Evolutionary conservation across 495 filamentous ascomycete genomes (phyloP), one percentile per base, ranked within the genome.

Genomic region (Penicillium bialowiezense): DNA sequence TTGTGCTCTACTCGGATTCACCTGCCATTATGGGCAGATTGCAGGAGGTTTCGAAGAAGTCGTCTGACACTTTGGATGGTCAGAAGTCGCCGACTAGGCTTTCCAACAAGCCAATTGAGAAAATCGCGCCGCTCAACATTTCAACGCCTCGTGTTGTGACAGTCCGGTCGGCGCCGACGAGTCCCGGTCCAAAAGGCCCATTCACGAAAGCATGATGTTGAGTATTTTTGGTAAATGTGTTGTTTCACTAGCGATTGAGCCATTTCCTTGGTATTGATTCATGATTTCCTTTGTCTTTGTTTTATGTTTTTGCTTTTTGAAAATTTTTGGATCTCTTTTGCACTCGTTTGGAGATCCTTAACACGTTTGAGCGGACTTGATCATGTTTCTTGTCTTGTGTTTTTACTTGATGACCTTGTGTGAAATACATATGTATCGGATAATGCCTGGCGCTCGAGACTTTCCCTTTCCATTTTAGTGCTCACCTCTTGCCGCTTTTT

Each of bases 1-100:
- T 74, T 14, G 72, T 77, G 6, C 60, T 85, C 2, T 83, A 78
- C 53, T 77, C 75, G 5, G 73, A 82, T 52, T 80, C 76, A 5
- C 67, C 77, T 7, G 67, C 79, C 8, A 67, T 83, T 7, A 66
- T 80, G 52, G 73, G 66, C 3, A 68, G 79, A 9, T 61, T 62
- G 36, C 65, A 76, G 48, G 79, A 83, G 49, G 58, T 80, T 45
- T 65, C 70, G 2, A 72, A 68, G 51, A 67, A 59, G 40, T 67
- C 67, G 9, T 52, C 57, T 2, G 71, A 72, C 6, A 52, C 59
- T 7, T 29, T 66, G 6, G 56, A 63, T 29, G 45, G 55, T 3
- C 45, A 21, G 32, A 23, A 29, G 18, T 54, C 48, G 9, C 48
- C 47, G 14, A 44, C 61, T 19, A 58, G 36, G 43, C 52, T 23